A percentile compares a stretch with the other conserved stretches of the same genome.
Conservation (phyloP, 2,329 filamentous ascomycete genomes). For the Colletotrichum limetticola region DNA sequence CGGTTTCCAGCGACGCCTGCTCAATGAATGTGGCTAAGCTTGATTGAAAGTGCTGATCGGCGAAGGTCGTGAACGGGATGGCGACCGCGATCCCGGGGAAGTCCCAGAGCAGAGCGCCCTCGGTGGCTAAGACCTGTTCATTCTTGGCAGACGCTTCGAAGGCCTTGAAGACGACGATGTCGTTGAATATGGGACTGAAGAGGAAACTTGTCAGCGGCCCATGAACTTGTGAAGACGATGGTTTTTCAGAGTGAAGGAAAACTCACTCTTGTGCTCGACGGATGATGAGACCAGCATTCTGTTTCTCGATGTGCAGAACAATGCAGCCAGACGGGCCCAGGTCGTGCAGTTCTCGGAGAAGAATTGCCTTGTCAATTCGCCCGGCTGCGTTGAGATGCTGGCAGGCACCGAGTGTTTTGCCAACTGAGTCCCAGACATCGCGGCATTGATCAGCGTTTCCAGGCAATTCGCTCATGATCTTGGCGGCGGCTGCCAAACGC, state of each 20-base stretch:
- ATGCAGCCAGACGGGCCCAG: constrained; percentile 10
- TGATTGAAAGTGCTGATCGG: constrained; percentile 37
- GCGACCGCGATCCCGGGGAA: constrained; percentile 67
- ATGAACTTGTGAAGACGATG: neutral
- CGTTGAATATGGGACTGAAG: constrained; percentile 39
- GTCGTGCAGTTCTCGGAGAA: constrained; percentile 3
- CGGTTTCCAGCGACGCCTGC: constrained; percentile 62
- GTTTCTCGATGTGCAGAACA: constrained; percentile 34
- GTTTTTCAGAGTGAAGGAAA: neutral
- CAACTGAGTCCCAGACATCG: neutral
- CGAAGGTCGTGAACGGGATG: constrained; percentile 49
- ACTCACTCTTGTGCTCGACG: constrained; percentile 42
- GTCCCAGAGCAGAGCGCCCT: constrained; percentile 64
- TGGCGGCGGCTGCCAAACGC: constrained; percentile 10
- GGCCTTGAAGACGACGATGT: constrained; percentile 57
- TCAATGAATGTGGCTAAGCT: constrained; percentile 63
- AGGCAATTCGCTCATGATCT: constrained; percentile 3
- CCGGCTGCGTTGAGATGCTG: constrained; percentile 8
- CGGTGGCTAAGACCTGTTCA: constrained; percentile 60
- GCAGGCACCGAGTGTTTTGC: constrained; percentile 12
- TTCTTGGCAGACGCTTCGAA: constrained; percentile 70
- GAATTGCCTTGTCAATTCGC: constrained; percentile 14
- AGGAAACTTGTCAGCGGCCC: neutral
- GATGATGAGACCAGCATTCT: constrained; percentile 47
- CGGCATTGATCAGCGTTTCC: neutral